Evolutionary conservation across 352 stramenopile species (phyloP).

Genomic region (Globisporangium echinulatum): DNA sequence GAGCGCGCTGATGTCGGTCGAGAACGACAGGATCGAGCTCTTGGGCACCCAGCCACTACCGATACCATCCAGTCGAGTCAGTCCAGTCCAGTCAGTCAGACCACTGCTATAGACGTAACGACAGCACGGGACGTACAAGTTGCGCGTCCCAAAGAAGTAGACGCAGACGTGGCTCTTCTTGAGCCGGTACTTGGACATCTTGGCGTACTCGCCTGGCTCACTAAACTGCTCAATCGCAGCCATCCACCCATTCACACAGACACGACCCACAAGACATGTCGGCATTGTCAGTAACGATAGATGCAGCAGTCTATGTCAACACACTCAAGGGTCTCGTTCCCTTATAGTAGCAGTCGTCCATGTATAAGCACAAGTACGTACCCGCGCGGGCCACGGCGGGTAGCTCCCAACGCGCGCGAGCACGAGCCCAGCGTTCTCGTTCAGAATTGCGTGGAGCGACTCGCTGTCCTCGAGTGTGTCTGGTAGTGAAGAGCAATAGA

Average conservation of each 20-base stretch:
- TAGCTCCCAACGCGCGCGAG: constrained; percentile 74
- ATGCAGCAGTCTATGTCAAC: no score
- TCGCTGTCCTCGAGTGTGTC: constrained; percentile 56
- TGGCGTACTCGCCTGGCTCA: constrained; percentile 75
- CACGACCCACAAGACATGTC: background rate
- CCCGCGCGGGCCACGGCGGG: constrained; percentile 75
- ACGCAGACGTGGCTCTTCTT: constrained; percentile 78
- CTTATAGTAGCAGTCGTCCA: no score
- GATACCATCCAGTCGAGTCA: background rate
- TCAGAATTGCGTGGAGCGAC: constrained; percentile 59
- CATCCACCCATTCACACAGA: background rate
- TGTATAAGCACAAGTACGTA: constrained; percentile 16
- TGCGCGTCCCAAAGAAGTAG: constrained; percentile 83
- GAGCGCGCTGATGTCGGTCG: constrained; percentile 48
- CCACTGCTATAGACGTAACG: background rate
- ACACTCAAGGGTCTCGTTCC: no score
- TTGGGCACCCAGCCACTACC: constrained; percentile 73
- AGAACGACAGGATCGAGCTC: constrained; percentile 63
- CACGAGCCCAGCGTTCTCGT: constrained; percentile 71
- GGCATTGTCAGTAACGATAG: no score
- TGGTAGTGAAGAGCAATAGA: constrained; percentile 12
- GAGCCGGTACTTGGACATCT: constrained; percentile 65
- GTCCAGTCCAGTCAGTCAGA: background rate
- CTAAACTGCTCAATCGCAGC: constrained; percentile 39
- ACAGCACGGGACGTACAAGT: constrained; percentile 57